Percentiles rank a stretch among this genome's conserved stretches.
Evolutionary conservation across 1,284 basidiomycete species (phyloP).

Genomic region (Trametes sp.): DNA sequence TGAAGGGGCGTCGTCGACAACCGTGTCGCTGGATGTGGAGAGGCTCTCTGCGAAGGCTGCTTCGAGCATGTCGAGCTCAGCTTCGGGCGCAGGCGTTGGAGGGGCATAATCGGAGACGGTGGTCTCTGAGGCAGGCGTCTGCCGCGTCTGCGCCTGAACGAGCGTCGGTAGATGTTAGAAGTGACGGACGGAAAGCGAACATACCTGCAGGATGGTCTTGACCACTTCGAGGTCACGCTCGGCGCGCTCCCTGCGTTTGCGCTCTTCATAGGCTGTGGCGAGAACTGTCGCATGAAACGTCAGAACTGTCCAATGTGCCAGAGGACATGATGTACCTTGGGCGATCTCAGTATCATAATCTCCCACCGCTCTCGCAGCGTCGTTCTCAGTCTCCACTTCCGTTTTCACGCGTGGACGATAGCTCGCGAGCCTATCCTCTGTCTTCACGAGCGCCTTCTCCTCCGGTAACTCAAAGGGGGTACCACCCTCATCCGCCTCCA

Average conservation of each 20-base stretch:
- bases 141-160: neutral
- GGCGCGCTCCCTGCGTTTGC: slow-evolving; percentile 7
- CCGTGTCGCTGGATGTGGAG: neutral
- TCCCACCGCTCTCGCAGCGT: neutral
- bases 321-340: slow-evolving; percentile 13
- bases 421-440: neutral
- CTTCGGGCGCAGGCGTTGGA: neutral
- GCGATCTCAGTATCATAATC: slow-evolving; percentile 17
- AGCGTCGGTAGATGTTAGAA: neutral
- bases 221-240: neutral
- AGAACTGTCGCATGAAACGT: neutral
- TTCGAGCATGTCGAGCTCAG: neutral
- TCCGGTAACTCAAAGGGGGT: neutral
- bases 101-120: neutral
- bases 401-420: neutral
- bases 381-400: neutral
- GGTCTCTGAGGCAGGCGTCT: neutral
- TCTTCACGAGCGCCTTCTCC: slow-evolving; percentile 2
- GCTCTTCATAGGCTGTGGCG: slow-evolving; percentile 10
- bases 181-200: neutral
- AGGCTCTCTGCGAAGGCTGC: neutral
- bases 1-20: neutral
- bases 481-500: neutral
- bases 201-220: slow-evolving; percentile 7
- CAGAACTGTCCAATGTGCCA: too few relatives aligned